Percentiles rank a stretch among this genome's conserved stretches.
These are phyloP conservation scores for Barnettozyma hawaiiensis DNA, from an alignment of 1,139 yeast species.

Conservation along the genomic window DNA sequence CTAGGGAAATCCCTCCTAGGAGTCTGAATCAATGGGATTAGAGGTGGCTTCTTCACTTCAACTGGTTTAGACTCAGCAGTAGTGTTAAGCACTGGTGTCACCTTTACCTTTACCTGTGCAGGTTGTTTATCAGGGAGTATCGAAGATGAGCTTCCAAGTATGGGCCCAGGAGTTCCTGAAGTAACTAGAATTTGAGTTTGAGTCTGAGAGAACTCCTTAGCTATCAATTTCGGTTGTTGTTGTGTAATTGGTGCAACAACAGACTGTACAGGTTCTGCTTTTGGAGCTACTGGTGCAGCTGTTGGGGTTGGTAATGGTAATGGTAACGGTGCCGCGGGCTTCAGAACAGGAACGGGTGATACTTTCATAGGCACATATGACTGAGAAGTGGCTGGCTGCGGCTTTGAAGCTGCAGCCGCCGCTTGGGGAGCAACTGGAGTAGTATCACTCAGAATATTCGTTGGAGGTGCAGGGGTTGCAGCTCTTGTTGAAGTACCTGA, in stretches of 20 bases:
- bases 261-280: background rate
- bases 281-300: background rate
- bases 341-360: background rate
- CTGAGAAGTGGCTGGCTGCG: background rate
- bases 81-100: background rate
- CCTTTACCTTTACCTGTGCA: background rate
- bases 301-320: no score
- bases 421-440: background rate
- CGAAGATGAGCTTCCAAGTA: background rate
- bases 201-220: background rate
- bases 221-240: background rate
- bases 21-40: conserved; percentile 7
- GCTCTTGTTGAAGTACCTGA: conserved; percentile 8
- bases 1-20: background rate
- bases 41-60: conserved; percentile 4
- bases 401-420: background rate
- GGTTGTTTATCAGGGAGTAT: background rate
- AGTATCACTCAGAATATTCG: background rate
- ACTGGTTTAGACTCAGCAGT: background rate
- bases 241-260: background rate
- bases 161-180: background rate
- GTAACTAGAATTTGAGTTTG: background rate
- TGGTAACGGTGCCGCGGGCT: background rate
- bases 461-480: background rate
- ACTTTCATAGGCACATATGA: background rate